phyloP scores from a whole-genome alignment of 2,329 filamentous ascomycete genomes.

The Aphanoascus verrucosus region DNA sequence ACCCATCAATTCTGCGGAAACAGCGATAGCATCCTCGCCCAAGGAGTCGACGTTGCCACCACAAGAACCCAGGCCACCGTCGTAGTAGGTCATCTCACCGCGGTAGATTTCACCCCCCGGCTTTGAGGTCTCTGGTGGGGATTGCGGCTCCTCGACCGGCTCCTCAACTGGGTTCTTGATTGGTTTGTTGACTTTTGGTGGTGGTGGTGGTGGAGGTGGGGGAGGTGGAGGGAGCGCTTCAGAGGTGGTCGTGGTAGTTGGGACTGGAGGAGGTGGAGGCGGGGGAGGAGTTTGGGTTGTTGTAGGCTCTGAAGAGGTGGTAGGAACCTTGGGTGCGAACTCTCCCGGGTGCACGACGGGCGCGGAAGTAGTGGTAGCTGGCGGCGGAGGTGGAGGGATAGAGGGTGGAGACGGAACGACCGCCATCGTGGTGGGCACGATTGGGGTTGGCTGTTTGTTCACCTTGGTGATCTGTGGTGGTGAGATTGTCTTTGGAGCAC shows the following conservation, averaged over 20 bases:
- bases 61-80: conserved; percentile 57
- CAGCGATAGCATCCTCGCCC: conserved; percentile 55
- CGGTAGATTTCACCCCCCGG: conserved; percentile 22
- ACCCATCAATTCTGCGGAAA: conserved; percentile 56
- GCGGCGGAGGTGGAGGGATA: not conserved
- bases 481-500: conserved; percentile 36
- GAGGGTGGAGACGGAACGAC: conserved; percentile 16
- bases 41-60: conserved; percentile 50
- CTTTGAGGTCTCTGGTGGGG: conserved; percentile 8
- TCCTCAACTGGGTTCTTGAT: conserved; percentile 5
- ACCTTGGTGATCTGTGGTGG: conserved; percentile 19
- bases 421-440: conserved; percentile 42
- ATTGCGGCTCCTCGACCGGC: conserved; percentile 10
- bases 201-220: conserved; percentile 9
- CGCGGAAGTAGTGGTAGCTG: not conserved
- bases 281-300: conserved; percentile 7
- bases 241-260: conserved; percentile 7
- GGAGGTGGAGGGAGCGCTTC: conserved; percentile 13
- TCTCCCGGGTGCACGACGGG: not conserved
- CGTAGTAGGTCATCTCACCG: conserved; percentile 67
- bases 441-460: conserved; percentile 27
- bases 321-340: not conserved
- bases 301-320: conserved; percentile 2
- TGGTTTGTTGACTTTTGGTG: conserved; percentile 10
- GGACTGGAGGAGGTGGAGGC: not conserved